Conservation (phyloP, 352 stramenopile species). For the Phytophthora cryptogea region DNA sequence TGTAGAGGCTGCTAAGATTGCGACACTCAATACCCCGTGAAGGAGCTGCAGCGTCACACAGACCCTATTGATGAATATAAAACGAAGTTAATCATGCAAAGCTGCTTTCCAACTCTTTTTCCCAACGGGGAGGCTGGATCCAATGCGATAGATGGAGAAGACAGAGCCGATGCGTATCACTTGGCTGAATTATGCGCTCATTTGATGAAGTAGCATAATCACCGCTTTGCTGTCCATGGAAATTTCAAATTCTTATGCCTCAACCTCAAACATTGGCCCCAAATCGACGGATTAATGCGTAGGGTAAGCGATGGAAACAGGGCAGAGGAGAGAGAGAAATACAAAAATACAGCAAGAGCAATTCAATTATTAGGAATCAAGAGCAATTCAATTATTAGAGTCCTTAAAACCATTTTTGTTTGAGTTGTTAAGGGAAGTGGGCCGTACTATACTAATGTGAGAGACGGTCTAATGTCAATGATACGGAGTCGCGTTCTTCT, state of each 20-base stretch:
- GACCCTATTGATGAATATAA: neutral
- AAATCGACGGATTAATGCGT: constrained; percentile 20
- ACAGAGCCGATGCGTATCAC: neutral
- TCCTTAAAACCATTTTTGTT: constrained; percentile 9
- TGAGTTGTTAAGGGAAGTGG: constrained; percentile 7
- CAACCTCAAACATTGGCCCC: constrained; percentile 21
- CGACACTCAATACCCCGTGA: neutral
- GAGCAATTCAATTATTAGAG: constrained; percentile 4
- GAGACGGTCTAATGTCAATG: neutral
- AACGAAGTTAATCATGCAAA: neutral
- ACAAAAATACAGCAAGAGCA: neutral
- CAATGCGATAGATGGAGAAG: neutral
- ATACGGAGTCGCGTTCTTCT: constrained; percentile 5
- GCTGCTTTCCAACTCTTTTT: no score
- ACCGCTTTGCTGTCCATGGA: constrained; percentile 1
- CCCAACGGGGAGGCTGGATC: neutral
- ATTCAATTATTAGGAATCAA: constrained; percentile 7
- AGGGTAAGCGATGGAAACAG: neutral
- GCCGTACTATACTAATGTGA: constrained; percentile 5
- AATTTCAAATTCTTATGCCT: constrained; percentile 16
- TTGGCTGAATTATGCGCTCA: constrained; percentile 4
- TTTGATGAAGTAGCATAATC: constrained; percentile 8
- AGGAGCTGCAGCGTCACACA: neutral
- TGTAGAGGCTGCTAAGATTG: neutral
- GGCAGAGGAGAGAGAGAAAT: neutral